These are phyloP conservation scores for Claviceps monticola DNA, from an alignment of 2,329 filamentous ascomycete genomes.

Conservation along the genomic window DNA sequence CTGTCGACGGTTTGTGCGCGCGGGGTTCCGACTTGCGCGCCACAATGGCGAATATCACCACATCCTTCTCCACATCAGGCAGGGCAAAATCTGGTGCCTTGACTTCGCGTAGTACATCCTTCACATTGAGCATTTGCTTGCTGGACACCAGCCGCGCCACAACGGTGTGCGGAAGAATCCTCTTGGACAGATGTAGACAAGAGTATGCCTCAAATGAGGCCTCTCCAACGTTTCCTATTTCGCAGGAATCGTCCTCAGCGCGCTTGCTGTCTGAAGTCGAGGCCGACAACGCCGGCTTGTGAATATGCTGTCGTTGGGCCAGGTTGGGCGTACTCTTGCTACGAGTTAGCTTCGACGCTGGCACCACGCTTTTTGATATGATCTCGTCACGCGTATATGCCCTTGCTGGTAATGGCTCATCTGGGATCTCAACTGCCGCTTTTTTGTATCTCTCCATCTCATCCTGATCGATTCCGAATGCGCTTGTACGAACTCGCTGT, in stretches of 20 bases:
- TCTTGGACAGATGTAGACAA: constrained; percentile 65
- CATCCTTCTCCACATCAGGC: constrained; percentile 72
- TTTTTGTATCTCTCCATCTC: constrained; percentile 48
- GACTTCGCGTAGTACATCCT: constrained; percentile 66
- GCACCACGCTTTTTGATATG: constrained; percentile 19
- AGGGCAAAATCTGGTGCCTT: constrained; percentile 73
- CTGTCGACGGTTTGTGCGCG: constrained; percentile 33
- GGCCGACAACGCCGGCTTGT: constrained; percentile 8
- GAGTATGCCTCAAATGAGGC: constrained; percentile 76
- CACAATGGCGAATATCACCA: constrained; percentile 78
- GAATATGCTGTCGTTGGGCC: constrained; percentile 7
- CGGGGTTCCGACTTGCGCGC: constrained; percentile 78
- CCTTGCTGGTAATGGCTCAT: constrained; percentile 31
- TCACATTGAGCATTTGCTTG: constrained; percentile 65
- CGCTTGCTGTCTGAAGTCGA: background rate
- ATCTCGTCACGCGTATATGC: constrained; percentile 53
- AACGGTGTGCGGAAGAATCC: constrained; percentile 69
- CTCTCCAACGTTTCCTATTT: constrained; percentile 12
- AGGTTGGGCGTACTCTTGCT: constrained; percentile 29
- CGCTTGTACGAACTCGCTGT: constrained; percentile 36
- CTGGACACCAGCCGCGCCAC: constrained; percentile 64
- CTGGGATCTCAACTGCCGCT: constrained; percentile 40
- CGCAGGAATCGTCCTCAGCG: constrained; percentile 6
- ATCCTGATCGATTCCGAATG: constrained; percentile 42
- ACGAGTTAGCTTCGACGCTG: constrained; percentile 20